Conservation (phyloP, 2,329 filamentous ascomycete species). For the Septoria linicola region DNA sequence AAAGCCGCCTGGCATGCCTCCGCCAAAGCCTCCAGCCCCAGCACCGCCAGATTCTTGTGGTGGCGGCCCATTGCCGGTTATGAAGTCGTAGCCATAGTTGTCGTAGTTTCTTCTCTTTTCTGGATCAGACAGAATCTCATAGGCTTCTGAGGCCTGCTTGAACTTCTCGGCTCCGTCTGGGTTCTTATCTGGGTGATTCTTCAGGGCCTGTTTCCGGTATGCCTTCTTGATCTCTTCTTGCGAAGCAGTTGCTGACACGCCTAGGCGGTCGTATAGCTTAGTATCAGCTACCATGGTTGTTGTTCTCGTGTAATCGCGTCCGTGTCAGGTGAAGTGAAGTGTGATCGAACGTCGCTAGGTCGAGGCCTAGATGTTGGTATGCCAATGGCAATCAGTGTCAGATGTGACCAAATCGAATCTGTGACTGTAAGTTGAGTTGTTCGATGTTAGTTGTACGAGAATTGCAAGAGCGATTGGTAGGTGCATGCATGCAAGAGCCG, state of each 20-base stretch:
- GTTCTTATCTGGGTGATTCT: slow-evolving; percentile 95
- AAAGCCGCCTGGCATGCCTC: slow-evolving; percentile 59
- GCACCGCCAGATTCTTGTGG: slow-evolving; percentile 56
- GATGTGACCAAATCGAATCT: slow-evolving; percentile 7
- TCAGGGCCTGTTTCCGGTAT: slow-evolving; percentile 80
- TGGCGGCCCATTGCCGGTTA: slow-evolving; percentile 47
- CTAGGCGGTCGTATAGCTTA: slow-evolving; percentile 87
- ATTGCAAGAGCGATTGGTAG: neutral
- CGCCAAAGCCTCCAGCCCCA: slow-evolving; percentile 52
- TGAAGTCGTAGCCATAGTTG: slow-evolving; percentile 88
- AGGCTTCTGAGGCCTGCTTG: slow-evolving; percentile 96
- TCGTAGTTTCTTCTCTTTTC: slow-evolving; percentile 97
- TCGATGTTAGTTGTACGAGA: slow-evolving; percentile 7
- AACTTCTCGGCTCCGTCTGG: slow-evolving; percentile 85
- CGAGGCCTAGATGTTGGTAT: neutral
- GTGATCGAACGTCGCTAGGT: slow-evolving; percentile 2
- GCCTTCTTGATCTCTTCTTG: slow-evolving; percentile 98
- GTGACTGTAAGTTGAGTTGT: slow-evolving; percentile 9
- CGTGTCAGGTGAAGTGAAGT: slow-evolving; percentile 1
- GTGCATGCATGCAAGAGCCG: slow-evolving; percentile 7
- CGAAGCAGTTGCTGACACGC: slow-evolving; percentile 72
- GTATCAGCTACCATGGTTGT: slow-evolving; percentile 82
- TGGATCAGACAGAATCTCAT: slow-evolving; percentile 95
- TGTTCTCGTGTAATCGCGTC: slow-evolving; percentile 7
- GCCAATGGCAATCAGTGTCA: slow-evolving; percentile 6